Evolutionary conservation across 352 stramenopile genomes (phyloP), one percentile per base, ranked within the genome.

Genomic region (Phytophthora constricta): DNA sequence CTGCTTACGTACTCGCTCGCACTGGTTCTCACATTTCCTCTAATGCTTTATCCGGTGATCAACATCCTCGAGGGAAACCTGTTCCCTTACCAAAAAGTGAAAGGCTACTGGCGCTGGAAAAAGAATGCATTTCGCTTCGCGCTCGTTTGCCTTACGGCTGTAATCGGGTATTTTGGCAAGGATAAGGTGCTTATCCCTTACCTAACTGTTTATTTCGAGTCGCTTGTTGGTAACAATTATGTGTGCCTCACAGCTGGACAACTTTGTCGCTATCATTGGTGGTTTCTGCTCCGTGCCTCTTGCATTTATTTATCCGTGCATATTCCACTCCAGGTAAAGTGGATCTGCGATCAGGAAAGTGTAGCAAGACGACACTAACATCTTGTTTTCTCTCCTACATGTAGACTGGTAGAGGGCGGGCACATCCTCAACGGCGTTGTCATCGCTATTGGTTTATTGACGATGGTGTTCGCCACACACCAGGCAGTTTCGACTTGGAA

Each of bases 1-100:
- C 79, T 87, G 69, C 62, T 83, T 25, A 84, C 79, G 39, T 89
- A 87, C 53, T 87, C 80, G 45, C 41, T 89, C 41, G 80, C 80
- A 17, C 75, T 87, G 17, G 67, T 89, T 48, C 67, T 89, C 4
- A 86, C 80, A 62, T 89, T 87, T 52, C 80, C 80, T 46, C 70
- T 89, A n/a, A 87, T 89, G 79, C 45, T 89, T 27, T 89, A 87
- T 63, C 80, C 80, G 26, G 79, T 86, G 19, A 76, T 89, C 10
- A 87, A 83, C 65, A 84, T 89, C 53, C 70, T 89, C 20, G 80
- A 89, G 50, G 74, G 68, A 65, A 81, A 82, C 31, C 28, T 87
- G 14, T 84, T 87, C 33, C 59, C 70, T 10, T 60, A 76, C 39
- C 63, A 70, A 10, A 76, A 65, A 33, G 46, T 72, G 5, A 87